These are phyloP conservation scores for Penicillium pulvis DNA, from an alignment of 495 filamentous ascomycete genomes.

Conservation along the genomic window DNA sequence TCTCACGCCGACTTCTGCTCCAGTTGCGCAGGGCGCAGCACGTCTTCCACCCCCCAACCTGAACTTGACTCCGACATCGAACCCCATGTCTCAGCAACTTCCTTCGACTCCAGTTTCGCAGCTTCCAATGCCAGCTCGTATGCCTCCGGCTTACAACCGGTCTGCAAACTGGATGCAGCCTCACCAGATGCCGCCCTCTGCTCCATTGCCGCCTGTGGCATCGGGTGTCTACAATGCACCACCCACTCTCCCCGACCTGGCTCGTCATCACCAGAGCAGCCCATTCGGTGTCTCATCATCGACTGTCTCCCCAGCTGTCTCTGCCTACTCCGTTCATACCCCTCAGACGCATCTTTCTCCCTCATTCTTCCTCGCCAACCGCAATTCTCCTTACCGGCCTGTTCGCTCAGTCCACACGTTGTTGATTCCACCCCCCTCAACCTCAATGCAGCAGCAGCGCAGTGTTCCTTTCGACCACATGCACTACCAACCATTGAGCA, in stretches of 20 bases:
- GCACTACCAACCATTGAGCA: constrained; percentile 92
- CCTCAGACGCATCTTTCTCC: constrained; percentile 62
- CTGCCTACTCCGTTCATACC: constrained; percentile 46
- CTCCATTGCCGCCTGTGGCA: constrained; percentile 36
- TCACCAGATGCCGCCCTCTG: constrained; percentile 48
- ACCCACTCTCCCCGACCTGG: constrained; percentile 52
- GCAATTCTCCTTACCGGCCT: constrained; percentile 88
- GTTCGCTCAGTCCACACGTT: constrained; percentile 87
- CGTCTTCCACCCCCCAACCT: constrained; percentile 61
- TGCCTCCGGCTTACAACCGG: constrained; percentile 64
- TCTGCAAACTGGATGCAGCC: constrained; percentile 39
- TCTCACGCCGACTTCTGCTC: constrained; percentile 38
- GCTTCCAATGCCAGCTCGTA: constrained; percentile 48
- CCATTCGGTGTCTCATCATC: constrained; percentile 41
- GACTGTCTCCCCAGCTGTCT: constrained; percentile 42
- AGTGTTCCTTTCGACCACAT: constrained; percentile 74
- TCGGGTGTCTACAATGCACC: constrained; percentile 54
- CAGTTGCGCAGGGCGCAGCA: constrained; percentile 36
- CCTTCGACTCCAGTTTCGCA: constrained; percentile 57
- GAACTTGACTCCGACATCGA: constrained; percentile 43
- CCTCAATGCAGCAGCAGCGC: constrained; percentile 72
- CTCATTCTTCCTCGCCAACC: constrained; percentile 61
- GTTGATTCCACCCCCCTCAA: constrained; percentile 82
- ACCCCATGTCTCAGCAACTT: constrained; percentile 36
- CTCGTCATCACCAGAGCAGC: constrained; percentile 40